These are phyloP conservation scores for Calophaca sinica DNA, from an alignment of 306 rosid species.

Conservation along the genomic window DNA sequence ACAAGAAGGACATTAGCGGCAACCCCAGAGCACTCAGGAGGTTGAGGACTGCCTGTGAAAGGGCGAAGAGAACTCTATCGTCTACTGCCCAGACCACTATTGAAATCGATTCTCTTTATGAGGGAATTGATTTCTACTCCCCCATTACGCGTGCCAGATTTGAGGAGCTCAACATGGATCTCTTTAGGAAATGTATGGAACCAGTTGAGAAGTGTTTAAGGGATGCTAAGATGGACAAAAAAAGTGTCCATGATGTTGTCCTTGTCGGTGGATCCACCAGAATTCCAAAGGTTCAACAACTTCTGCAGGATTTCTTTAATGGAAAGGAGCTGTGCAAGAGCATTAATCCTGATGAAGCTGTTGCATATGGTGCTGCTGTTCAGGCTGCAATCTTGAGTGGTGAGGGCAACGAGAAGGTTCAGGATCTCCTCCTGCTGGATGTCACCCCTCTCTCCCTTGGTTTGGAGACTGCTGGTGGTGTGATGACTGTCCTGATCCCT, in stretches of 20 bases:
- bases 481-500: conserved; percentile 71
- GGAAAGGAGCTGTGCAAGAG: conserved; percentile 80
- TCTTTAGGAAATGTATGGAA: conserved; percentile 69
- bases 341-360: conserved; percentile 74
- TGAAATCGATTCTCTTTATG: conserved; percentile 61
- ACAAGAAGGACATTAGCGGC: conserved; percentile 74
- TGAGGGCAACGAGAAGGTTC: conserved; percentile 78
- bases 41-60: conserved; percentile 60
- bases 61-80: conserved; percentile 52
- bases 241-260: conserved; percentile 64
- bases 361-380: conserved; percentile 75
- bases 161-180: conserved; percentile 79
- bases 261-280: conserved; percentile 78
- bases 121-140: conserved; percentile 72
- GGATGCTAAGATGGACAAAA: conserved; percentile 79
- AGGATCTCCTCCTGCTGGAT: conserved; percentile 72
- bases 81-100: conserved; percentile 54
- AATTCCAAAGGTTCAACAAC: conserved; percentile 77
- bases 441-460: conserved; percentile 74
- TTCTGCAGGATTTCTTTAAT: conserved; percentile 69
- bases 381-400: conserved; percentile 68
- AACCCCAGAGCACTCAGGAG: conserved; percentile 75
- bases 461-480: conserved; percentile 78
- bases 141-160: conserved; percentile 76
- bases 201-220: conserved; percentile 78